Conservation (phyloP, 805 yeast genomes). For the Pichia insulana region DNA sequence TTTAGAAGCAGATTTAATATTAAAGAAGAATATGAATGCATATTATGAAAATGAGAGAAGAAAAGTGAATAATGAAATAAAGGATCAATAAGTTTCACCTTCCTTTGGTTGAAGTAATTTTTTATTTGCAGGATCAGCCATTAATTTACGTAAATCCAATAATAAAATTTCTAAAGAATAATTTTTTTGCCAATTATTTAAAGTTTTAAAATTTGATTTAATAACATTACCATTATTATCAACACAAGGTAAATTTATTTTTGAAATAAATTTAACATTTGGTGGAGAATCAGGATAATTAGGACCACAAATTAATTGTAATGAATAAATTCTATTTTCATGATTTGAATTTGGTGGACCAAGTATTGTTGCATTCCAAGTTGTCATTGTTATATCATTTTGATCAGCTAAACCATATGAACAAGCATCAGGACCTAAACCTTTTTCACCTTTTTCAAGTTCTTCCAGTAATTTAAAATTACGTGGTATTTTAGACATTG, state of each 20-base stretch:
- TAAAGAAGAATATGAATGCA: conserved; percentile 22
- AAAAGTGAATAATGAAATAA: neutral
- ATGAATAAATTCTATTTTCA: conserved; percentile 86
- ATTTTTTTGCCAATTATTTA: conserved; percentile 80
- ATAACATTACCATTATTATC: conserved; percentile 54
- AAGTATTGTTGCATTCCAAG: conserved; percentile 96
- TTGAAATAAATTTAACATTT: conserved; percentile 65
- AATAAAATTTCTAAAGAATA: conserved; percentile 90
- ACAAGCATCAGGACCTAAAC: conserved; percentile 92
- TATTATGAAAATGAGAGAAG: conserved; percentile 17
- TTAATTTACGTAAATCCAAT: conserved; percentile 79
- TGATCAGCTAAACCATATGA: conserved; percentile 88
- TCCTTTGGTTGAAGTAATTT: conserved; percentile 88
- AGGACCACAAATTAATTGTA: conserved; percentile 73
- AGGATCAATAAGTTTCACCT: conserved; percentile 43
- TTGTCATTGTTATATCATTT: conserved; percentile 86
- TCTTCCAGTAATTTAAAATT: conserved; percentile 92
- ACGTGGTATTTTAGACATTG: conserved; percentile 50
- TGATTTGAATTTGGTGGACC: conserved; percentile 86
- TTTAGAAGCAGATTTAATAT: conserved; percentile 24
- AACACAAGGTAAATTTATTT: conserved; percentile 90
- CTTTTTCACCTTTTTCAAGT: conserved; percentile 96
- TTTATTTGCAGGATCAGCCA: conserved; percentile 79
- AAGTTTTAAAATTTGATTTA: conserved; percentile 48
- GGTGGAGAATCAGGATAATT: conserved; percentile 90